Evolutionary conservation across 2,329 filamentous ascomycete genomes (phyloP).

Genomic region (Fusarium sp.): DNA sequence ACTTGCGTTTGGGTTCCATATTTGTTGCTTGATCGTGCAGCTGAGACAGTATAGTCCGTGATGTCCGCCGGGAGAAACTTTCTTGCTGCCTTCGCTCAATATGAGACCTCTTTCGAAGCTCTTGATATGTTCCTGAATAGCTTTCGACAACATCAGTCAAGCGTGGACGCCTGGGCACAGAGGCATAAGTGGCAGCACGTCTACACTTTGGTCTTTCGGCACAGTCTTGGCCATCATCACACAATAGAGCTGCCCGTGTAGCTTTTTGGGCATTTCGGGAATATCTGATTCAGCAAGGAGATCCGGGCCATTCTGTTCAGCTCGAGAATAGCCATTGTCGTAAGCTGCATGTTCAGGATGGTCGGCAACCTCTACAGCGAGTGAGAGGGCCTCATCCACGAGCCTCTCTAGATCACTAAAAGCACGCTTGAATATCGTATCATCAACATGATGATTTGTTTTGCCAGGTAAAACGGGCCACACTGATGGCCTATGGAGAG

Average conservation of each 20-base stretch:
- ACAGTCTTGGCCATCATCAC: neutral
- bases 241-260: slow-evolving; percentile 10
- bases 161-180: slow-evolving; percentile 39
- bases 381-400: slow-evolving; percentile 58
- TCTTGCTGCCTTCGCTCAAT: neutral
- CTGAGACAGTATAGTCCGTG: slow-evolving; percentile 18
- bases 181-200: slow-evolving; percentile 46
- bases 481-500: slow-evolving; percentile 32
- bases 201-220: slow-evolving; percentile 31
- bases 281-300: slow-evolving; percentile 11
- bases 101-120: slow-evolving; percentile 12
- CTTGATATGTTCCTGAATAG: slow-evolving; percentile 39
- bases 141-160: slow-evolving; percentile 45
- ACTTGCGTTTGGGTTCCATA: neutral
- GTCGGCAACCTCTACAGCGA: slow-evolving; percentile 57
- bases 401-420: slow-evolving; percentile 60
- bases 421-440: slow-evolving; percentile 50
- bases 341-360: slow-evolving; percentile 41
- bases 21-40: slow-evolving; percentile 28
- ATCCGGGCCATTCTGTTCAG: slow-evolving; percentile 14
- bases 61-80: neutral
- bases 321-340: slow-evolving; percentile 15
- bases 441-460: slow-evolving; percentile 44
- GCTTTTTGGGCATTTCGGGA: slow-evolving; percentile 18
- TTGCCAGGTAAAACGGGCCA: slow-evolving; percentile 36